phyloP scores from a whole-genome alignment of 23 red algal genomes.

The Gracilaria gracilis region DNA sequence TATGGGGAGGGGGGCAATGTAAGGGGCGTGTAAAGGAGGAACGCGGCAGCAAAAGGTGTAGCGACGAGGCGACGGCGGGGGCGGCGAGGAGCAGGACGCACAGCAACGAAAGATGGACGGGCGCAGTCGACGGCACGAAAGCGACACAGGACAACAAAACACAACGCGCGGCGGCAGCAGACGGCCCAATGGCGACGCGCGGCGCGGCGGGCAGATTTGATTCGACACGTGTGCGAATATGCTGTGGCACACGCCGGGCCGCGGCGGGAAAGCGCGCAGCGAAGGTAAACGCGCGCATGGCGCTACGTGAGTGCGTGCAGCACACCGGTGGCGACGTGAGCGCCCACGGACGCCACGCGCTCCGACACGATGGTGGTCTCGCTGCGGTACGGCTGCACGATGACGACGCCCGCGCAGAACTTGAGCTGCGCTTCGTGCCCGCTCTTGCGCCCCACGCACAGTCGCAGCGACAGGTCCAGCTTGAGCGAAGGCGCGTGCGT shows the following conservation, averaged over 20 bases:
- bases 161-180: not conserved
- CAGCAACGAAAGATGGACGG: no score
- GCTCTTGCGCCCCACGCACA: not conserved
- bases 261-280: not conserved
- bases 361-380: not conserved
- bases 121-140: no score
- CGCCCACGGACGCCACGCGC: not conserved
- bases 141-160: no score
- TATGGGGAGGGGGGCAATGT: not conserved
- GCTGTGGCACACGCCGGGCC: not conserved
- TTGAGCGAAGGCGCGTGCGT: constrained; percentile 14
- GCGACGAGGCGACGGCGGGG: not conserved
- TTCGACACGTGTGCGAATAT: not conserved
- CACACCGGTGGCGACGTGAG: not conserved
- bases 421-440: constrained; percentile 31
- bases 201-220: not conserved
- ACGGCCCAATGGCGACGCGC: not conserved
- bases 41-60: not conserved
- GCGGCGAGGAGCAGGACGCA: not conserved
- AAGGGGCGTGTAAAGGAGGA: not conserved
- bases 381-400: constrained; percentile 2
- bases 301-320: not conserved
- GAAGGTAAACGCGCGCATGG: no score
- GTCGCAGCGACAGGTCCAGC: not conserved
- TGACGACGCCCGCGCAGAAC: constrained; percentile 1